phyloP scores from a whole-genome alignment of 805 yeast genomes.

The Jamesozyma spencerorum region DNA sequence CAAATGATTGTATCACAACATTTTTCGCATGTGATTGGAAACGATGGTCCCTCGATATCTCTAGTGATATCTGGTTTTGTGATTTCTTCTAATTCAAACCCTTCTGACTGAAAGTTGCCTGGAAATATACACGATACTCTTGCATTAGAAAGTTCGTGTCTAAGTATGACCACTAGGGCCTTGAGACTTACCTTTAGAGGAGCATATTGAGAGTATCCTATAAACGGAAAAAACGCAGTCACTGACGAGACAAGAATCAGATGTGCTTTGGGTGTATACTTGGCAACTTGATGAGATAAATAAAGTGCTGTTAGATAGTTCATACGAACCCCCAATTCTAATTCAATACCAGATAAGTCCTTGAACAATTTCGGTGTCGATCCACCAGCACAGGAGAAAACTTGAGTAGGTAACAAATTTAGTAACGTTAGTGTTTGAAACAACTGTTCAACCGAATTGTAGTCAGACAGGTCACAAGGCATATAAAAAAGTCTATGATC shows the following conservation, averaged over 20 bases:
- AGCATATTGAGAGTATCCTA: conserved; percentile 86
- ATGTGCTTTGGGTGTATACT: conserved; percentile 36
- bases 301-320: conserved; percentile 70
- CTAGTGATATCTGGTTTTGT: conserved; percentile 82
- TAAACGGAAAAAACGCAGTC: conserved; percentile 75
- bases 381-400: conserved; percentile 83
- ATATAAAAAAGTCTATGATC: conserved; percentile 35
- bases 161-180: conserved; percentile 61
- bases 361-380: conserved; percentile 69
- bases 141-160: conserved; percentile 76
- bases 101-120: conserved; percentile 86
- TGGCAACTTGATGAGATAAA: conserved; percentile 55
- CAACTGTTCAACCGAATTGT: conserved; percentile 37
- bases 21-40: conserved; percentile 53
- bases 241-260: conserved; percentile 65
- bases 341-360: conserved; percentile 51
- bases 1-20: conserved; percentile 56
- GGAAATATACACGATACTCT: conserved; percentile 72
- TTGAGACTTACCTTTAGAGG: conserved; percentile 81
- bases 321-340: conserved; percentile 51
- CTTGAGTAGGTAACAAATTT: conserved; percentile 50
- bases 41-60: conserved; percentile 76
- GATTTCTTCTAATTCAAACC: conserved; percentile 66
- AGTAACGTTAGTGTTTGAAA: conserved; percentile 21
- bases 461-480: conserved; percentile 57